Base-by-base conservation (phyloP, 2,329 filamentous ascomycete genomes). In the Alternaria consortialis region DNA sequence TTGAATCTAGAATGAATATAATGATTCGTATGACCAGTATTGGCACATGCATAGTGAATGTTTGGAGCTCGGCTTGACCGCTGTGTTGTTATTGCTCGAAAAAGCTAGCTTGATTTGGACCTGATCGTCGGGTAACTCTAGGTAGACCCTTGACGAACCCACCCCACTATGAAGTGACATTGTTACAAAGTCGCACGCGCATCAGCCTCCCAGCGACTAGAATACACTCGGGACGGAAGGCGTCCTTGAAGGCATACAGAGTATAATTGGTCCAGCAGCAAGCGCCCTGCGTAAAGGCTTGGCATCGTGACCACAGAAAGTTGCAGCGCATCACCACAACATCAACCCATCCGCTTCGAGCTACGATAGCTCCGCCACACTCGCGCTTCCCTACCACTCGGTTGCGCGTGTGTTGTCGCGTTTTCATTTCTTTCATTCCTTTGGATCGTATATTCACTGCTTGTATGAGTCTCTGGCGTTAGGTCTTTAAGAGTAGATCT, bases 401-500 rank as follows among this genome's bases (percentile, higher is more conserved):
- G 65, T 67, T 59, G 71, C 68, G 74, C 65, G 69, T 66, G 63
- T 63, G 62, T 59, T 62, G 60, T 58, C 52, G 56, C 60, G 54
- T 58, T 70, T 66, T 68, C 65, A 65, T 80, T 77, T 75, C 76
- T 74, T 77, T 79, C 78, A 70, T 76, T 79, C 78, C 72, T 79
- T 80, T 77, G 68, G 70, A 66, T 68, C 68, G 65, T 59, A 66
- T 73, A 70, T 64, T 69, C 71, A 70, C 67, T 70, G 68, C 72
- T 72, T 78, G 76, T 73, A 77, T 77, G 74, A 71, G 60, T 71
- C 64, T 66, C 67, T 62, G 68, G 74, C 70, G 69, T 72, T 71
- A 60, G 68, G 70, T 73, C 65, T 67, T 69, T 66, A 64, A 69
- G 68, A 72, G 66, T 66, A 62, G 17, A 59, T 25, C 58, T 36